Evolutionary conservation across 257 asterid genomes (phyloP).

Genomic region (Fraxinus quadrangulata): DNA sequence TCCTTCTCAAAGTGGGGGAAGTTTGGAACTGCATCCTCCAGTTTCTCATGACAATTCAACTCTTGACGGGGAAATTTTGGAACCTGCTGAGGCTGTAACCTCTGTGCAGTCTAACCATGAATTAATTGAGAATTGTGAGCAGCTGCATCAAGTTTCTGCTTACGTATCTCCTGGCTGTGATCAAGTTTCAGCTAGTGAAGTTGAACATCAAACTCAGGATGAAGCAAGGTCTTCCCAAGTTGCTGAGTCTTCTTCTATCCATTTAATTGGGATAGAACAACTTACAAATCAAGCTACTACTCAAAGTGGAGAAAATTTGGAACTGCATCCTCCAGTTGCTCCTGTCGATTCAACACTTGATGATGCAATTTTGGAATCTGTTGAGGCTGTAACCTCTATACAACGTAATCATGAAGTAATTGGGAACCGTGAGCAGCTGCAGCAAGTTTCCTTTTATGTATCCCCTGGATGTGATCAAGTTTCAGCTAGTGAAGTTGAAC

Average conservation of each 20-base stretch:
- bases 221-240: constrained; percentile 13
- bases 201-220: constrained; percentile 2
- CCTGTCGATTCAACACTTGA: not conserved
- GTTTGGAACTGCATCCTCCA: constrained; percentile 15
- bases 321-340: constrained; percentile 8
- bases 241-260: constrained; percentile 11
- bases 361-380: not conserved
- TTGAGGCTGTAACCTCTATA: not conserved
- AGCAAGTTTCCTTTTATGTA: constrained; percentile 2
- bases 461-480: not conserved
- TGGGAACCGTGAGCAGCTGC: constrained; percentile 13
- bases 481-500: constrained; percentile 18
- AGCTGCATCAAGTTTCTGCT: constrained; percentile 3
- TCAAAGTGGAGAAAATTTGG: constrained; percentile 34
- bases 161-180: not conserved
- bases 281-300: constrained; percentile 35
- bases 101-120: not conserved
- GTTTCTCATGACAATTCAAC: not conserved
- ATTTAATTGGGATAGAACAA: constrained; percentile 25
- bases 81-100: not conserved
- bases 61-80: not conserved
- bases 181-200: constrained; percentile 18
- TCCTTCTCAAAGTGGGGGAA: constrained; percentile 20
- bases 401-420: constrained; percentile 7
- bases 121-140: constrained; percentile 13